Evolutionary conservation across 768 basidiomycete genomes (phyloP), one percentile per base, ranked within the genome.

Genomic region (Hebeloma cylindrosporum): DNA sequence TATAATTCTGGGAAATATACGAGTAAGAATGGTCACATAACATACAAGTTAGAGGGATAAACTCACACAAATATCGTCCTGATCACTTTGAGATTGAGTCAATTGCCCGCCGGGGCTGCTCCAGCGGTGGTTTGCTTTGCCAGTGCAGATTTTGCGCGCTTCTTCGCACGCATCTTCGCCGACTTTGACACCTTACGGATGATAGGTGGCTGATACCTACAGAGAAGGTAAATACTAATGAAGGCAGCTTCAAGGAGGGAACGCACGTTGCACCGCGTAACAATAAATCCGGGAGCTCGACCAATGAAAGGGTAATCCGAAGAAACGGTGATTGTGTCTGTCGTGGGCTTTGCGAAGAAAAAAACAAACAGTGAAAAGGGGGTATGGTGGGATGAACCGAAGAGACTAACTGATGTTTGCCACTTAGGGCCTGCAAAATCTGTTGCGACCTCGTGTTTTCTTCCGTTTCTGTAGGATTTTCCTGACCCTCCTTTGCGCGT

Each of bases 281-380:
- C 5, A 59, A 58, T 20, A 74, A 56, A 13, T 68, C 63, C 5
- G 71, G 67, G 0, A 80, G 60, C 42, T 76, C 68, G 40, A 54
- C 53, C 18, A 67, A 65, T 10, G 78, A 80, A 0, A 91, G 64
- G 0, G 83, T 88, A 45, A 90, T 67, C 48, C 74, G 80, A 81
- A 91, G 85, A 45, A 76, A 86, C 1, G 86, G 80, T 2, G 75
- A 78, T 51, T 77, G 76, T 5, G 72, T 74, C 52, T 72, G 72
- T 48, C 77, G 75, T 14, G 75, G 59, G 52, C 85, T 88, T 22
- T 16, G 40, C 20, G 4, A 7, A 25, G 13, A 18, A 10, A 11
- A 9, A 23, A 13, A 11, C 2, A 11, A 33, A 34, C 9, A 26
- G 31, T 2, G 34, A 17, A 27, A 9, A 33, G 44, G 26, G 50